Base-by-base conservation (phyloP, 2,329 filamentous ascomycete species). In the Nannizzia gypsea region DNA sequence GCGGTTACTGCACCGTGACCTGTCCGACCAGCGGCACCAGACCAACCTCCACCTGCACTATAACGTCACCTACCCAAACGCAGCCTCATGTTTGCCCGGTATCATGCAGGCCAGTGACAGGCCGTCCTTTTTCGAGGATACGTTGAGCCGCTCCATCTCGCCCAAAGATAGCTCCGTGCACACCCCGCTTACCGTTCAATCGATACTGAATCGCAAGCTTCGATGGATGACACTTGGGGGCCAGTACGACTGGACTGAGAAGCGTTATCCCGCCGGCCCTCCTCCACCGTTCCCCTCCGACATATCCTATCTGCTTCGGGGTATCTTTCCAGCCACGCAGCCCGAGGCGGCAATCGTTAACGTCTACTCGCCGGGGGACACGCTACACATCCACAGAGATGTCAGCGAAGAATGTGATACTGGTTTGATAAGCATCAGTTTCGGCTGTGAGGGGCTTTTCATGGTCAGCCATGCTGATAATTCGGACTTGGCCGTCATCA, bases 181-280 rank as follows among this genome's bases (percentile, higher is more conserved):
- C 73, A 88, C 86, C 62, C 80, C 89, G 1, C 77, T 96, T 8
- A 80, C 82, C 1, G 77, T 88, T 58, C 77, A 81, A 56, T 85
- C 86, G 67, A 83, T 92, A 31, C 78, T 97, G 48, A 82, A 85
- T 60, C 87, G 86, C 63, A 91, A 89, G 63, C 81, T 97, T 24
- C 89, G 92, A 66, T 99, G 93, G 93, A 83, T 95, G 46, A 97
- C 92, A 0, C 81, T 99, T 2, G 93, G 93, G 56, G 92, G 90
- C 0, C 93, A 97, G 72, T 97, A 97, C 72, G 89, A 97, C 75
- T 97, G 92, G 93, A 95, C 90, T 0, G 82, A 83, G 60, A 91
- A 95, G 65, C 76, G 83, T 11, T 97, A 97, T 69, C 90, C 91
- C 0, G 71, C 77, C 8, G 78, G 80, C n/a, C 62, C 71, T 2